A percentile compares a stretch with the other conserved stretches of the same genome.
Conservation (phyloP, 345 rosid genomes). For the Litchi chinensis region DNA sequence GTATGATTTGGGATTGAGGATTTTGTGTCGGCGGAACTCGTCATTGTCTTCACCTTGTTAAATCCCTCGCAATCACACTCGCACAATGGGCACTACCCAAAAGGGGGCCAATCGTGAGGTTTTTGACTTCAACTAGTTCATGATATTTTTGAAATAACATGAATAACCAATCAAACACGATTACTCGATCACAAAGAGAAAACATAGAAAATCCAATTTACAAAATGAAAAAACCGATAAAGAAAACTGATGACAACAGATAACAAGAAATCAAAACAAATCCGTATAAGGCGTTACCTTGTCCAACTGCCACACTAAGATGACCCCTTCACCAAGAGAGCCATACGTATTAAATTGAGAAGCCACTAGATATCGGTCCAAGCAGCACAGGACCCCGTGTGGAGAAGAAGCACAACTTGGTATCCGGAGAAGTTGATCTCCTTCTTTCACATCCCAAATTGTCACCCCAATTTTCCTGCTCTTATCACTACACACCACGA, state of each 20-base stretch:
- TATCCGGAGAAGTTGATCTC: slow-evolving; percentile 42
- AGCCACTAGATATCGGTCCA: slow-evolving; percentile 44
- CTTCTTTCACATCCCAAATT: slow-evolving; percentile 43
- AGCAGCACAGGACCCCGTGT: slow-evolving; percentile 40
- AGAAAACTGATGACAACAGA: not conserved
- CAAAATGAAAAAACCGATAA: no score
- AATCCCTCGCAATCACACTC: no score
- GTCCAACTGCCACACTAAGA: slow-evolving; percentile 48
- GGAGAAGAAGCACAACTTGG: slow-evolving; percentile 55
- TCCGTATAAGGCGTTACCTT: slow-evolving; percentile 30
- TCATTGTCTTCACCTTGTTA: no score
- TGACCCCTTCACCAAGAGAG: slow-evolving; percentile 51
- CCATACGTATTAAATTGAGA: slow-evolving; percentile 47
- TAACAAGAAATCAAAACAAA: not conserved
- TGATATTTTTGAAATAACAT: not conserved
- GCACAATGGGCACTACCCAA: no score
- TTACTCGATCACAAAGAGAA: no score
- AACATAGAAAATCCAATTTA: no score
- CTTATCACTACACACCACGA: slow-evolving; percentile 50
- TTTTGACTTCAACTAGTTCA: not conserved
- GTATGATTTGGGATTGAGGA: no score
- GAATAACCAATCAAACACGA: no score
- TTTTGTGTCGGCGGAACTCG: no score
- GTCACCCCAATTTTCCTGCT: slow-evolving; percentile 43
- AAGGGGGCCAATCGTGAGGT: no score